Conservation (phyloP, 2,329 filamentous ascomycete genomes). For the Talaromyces rugulosus region DNA sequence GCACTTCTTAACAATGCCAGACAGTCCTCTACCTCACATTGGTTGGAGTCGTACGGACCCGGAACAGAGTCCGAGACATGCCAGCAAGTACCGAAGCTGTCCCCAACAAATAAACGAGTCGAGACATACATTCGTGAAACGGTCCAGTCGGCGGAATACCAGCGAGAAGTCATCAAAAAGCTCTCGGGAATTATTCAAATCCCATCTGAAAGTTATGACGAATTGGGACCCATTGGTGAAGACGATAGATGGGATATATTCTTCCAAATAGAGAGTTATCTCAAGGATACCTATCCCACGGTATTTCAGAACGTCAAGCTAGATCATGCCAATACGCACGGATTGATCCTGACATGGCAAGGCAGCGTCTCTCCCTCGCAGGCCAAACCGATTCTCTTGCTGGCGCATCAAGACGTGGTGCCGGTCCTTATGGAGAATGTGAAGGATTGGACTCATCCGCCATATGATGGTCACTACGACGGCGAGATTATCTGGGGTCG, state of each 20-base stretch:
- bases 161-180: conserved; percentile 6
- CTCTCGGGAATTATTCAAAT: conserved; percentile 48
- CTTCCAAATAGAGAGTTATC: conserved; percentile 48
- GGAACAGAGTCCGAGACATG: conserved; percentile 12
- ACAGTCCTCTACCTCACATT: not conserved
- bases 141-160: conserved; percentile 1
- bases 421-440: conserved; percentile 44
- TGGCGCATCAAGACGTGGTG: conserved; percentile 56
- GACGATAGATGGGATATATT: conserved; percentile 60
- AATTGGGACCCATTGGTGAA: conserved; percentile 14
- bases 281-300: conserved; percentile 50
- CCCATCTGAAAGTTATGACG: conserved; percentile 41
- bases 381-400: conserved; percentile 49
- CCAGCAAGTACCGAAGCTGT: conserved; percentile 16
- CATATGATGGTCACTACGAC: conserved; percentile 51
- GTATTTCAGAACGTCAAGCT: conserved; percentile 43
- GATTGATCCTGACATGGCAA: conserved; percentile 56
- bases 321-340: conserved; percentile 59
- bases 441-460: conserved; percentile 50
- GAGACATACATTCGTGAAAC: conserved; percentile 3
- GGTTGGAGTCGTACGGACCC: conserved; percentile 6
- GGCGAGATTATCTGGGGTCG: conserved; percentile 54
- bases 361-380: conserved; percentile 48
- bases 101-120: conserved; percentile 15
- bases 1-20: not conserved